Conservation (phyloP, 2,329 filamentous ascomycete genomes). For the Lecanicillium sp. region DNA sequence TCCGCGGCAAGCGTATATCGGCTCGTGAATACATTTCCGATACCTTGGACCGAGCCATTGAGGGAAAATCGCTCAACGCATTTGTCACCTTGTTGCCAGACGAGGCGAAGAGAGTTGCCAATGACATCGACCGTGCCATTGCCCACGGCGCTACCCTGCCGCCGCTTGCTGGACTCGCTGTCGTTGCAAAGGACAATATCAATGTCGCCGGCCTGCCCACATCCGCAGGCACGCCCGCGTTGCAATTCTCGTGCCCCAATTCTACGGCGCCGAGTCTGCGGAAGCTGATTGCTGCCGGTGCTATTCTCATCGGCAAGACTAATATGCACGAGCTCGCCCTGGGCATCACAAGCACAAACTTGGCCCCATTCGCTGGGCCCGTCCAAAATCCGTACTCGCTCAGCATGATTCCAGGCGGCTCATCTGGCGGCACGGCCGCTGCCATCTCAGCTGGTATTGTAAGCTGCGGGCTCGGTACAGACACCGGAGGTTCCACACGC, state of each 20-base stretch:
- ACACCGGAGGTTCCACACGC: conserved; percentile 13
- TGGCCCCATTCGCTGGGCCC: conserved; percentile 10
- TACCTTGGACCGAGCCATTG: conserved; percentile 2
- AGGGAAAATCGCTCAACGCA: conserved; percentile 4
- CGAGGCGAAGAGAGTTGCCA: conserved; percentile 6
- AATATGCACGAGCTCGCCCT: conserved; percentile 35
- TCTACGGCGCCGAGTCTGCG: conserved; percentile 12
- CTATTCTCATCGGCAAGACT: conserved; percentile 36
- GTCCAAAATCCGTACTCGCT: conserved; percentile 12
- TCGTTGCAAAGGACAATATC: conserved; percentile 16
- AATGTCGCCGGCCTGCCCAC: conserved; percentile 10
- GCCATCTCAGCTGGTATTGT: conserved; percentile 14
- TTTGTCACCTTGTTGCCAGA: conserved; percentile 5
- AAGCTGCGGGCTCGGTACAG: conserved; percentile 13
- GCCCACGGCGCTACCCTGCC: conserved; percentile 9
- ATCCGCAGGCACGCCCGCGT: conserved; percentile 11
- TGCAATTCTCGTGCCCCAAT: conserved; percentile 5
- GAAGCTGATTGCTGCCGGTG: conserved; percentile 17
- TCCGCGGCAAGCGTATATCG: conserved; percentile 4
- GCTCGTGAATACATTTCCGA: conserved; percentile 6
- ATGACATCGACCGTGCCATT: conserved; percentile 5
- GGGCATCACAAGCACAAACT: conserved; percentile 13
- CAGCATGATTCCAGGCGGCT: conserved; percentile 13
- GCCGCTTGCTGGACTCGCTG: conserved; percentile 14
- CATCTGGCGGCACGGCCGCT: conserved; percentile 13